A percentile compares a stretch with the other conserved stretches of the same genome.
Conservation (phyloP, 176 grass and related monocot genomes). For the Triticum timopheevii region DNA sequence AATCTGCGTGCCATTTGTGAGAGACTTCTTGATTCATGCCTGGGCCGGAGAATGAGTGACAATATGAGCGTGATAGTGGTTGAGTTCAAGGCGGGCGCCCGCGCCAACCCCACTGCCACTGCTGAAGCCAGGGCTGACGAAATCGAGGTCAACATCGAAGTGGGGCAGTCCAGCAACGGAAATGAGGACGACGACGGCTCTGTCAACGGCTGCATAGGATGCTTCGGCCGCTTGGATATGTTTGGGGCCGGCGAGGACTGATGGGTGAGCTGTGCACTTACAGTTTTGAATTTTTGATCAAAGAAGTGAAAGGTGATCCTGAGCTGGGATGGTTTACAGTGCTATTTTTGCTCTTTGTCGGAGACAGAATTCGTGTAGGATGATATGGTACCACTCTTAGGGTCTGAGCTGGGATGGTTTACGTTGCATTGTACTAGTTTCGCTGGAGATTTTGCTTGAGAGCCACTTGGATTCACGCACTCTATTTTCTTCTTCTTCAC, state of each 20-base stretch:
- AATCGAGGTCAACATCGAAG: too few relatives aligned
- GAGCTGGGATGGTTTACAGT: neutral
- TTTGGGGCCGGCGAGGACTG: neutral
- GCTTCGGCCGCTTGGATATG: neutral
- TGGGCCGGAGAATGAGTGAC: neutral
- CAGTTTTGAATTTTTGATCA: conserved; percentile 1
- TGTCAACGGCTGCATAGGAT: neutral
- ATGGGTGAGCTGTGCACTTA: neutral
- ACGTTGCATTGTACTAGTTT: neutral
- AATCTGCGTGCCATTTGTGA: conserved; percentile 2
- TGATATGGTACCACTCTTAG: neutral
- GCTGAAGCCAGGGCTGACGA: too few relatives aligned
- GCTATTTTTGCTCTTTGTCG: conserved; percentile 17
- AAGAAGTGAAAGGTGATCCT: neutral
- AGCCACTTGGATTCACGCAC: neutral
- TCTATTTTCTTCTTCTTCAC: neutral
- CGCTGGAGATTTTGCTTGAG: neutral
- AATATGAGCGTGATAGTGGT: conserved; percentile 27
- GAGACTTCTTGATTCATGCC: neutral
- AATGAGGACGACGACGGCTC: neutral
- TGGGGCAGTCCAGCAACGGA: too few relatives aligned
- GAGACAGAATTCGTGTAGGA: neutral
- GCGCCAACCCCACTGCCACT: neutral
- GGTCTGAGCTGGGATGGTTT: neutral
- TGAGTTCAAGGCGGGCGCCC: neutral